Evolutionary conservation across 2,329 filamentous ascomycete species (phyloP).

Genomic region (Diaporthe amygdali): DNA sequence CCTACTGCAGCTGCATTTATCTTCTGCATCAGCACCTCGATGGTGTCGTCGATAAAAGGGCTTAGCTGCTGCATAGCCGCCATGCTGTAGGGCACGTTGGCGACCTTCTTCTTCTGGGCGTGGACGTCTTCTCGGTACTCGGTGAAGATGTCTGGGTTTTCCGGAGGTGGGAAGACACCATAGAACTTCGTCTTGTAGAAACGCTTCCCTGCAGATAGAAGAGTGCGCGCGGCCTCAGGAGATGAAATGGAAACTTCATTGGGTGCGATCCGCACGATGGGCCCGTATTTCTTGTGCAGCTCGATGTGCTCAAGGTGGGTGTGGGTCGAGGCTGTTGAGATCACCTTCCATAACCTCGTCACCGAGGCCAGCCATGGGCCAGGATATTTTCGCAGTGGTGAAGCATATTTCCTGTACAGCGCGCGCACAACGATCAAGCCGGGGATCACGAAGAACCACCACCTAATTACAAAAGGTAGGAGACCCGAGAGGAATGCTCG

Average conservation of each 20-base stretch:
- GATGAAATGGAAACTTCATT: slow-evolving; percentile 53
- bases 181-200: slow-evolving; percentile 61
- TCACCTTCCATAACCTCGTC: slow-evolving; percentile 47
- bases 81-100: slow-evolving; percentile 58
- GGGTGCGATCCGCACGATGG: slow-evolving; percentile 54
- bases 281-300: slow-evolving; percentile 51
- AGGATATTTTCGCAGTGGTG: slow-evolving; percentile 40
- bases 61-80: slow-evolving; percentile 56
- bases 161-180: slow-evolving; percentile 58
- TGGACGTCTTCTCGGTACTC: slow-evolving; percentile 60
- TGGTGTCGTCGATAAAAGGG: slow-evolving; percentile 57
- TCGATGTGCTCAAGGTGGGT: slow-evolving; percentile 49
- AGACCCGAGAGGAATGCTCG: slow-evolving; percentile 29
- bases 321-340: slow-evolving; percentile 41
- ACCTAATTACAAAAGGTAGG: slow-evolving; percentile 29
- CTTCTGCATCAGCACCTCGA: slow-evolving; percentile 49
- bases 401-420: slow-evolving; percentile 38
- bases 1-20: slow-evolving; percentile 42
- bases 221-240: slow-evolving; percentile 48
- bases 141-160: slow-evolving; percentile 64
- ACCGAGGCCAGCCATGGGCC: slow-evolving; percentile 40
- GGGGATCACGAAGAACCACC: slow-evolving; percentile 37
- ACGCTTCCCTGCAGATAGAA: slow-evolving; percentile 55
- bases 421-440: slow-evolving; percentile 33
- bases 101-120: slow-evolving; percentile 59